Base-by-base conservation (phyloP, 768 basidiomycete species). In the Lactarius pseudohatsudake region DNA sequence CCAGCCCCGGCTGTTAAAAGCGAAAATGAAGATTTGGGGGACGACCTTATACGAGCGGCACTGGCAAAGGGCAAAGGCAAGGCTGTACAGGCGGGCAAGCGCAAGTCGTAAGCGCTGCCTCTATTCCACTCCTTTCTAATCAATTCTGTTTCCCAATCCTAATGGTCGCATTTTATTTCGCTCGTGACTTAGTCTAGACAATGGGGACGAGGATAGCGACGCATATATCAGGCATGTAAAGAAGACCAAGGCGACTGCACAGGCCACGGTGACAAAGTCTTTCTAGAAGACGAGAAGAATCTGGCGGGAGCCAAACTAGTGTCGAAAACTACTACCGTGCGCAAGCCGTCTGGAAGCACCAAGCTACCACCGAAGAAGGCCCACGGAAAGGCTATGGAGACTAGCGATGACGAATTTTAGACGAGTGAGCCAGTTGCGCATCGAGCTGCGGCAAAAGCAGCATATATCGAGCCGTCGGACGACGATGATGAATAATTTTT, bases 61-160 rank as follows among this genome's bases (percentile, higher is more conserved):
- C 66, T 74, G 0, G 70, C 74, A 6, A 84, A 81, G 62, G 79
- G 75, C 36, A 85, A 84, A 64, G 80, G 74, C 43, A 86, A 84
- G 69, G 80, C 76, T 3, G 80, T 79, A 71, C 74, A 74, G n/a
- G 70, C 72, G 18, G 28, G 56, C 53, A 92, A 92, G 76, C 85
- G 90, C 53, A 93, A 92, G 76, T 89, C 84, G 91, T 88, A 60
- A 38, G 80, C 74, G 11, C 4, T 15, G 15, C 18, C 22, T n/a
- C 62, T 38, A 36, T 36, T 18, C 55, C 2, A 4, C 10, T 16
- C 50, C 4, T 15, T 40, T 13, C 5, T 41, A 2, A 7, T 10
- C 4, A 9, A 9, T 11, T 18, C 0, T 8, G 16, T 41, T 15
- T 41, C 28, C 10, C 16, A 4, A 18, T 41, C 36, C 26, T 20